Base-by-base conservation (phyloP, 352 stramenopile genomes). In the Globisporangium okanoganense region DNA sequence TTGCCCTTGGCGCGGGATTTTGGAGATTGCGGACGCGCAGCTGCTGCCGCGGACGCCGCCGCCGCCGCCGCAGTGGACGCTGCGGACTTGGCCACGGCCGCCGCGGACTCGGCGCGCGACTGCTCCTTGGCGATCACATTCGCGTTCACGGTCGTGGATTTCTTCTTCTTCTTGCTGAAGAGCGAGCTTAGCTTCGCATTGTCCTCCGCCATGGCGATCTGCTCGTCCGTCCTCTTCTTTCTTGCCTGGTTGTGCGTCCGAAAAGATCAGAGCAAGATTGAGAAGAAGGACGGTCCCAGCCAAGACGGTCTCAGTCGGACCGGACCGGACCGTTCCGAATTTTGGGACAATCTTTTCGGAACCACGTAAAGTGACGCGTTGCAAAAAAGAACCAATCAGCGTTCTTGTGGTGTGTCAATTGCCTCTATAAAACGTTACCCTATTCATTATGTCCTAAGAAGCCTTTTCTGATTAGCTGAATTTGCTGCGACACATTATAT, bases 151-250 rank as follows among this genome's bases (percentile, higher is more conserved):
- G 76, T 86, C 24, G 74, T 88, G 50, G 73, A 84, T 56, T 90
- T 93, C 78, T 93, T 93, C 72, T 87, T 89, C 76, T 90, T 91
- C 70, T 85, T 85, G 60, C 68, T 71, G 65, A 93, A 93, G 56
- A 93, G 69, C 61, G 80, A 91, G 70, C 82, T 88, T 62, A 93
- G 79, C 73, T 93, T 93, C 36, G 71, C 70, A 72, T 75, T 87
- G 62, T 84, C 61, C 24, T 66, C 61, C 13, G 52, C 61, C 61
- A 61, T 61, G 22, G 14, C 43, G 14, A 24, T 53, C 47, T n/a
- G 13, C 7, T 41, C 7, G 38, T 44, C 38, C 16, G 4, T n/a
- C n/a, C n/a, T n/a, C n/a, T n/a, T n/a, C 25, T 38, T 35, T 53
- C 16, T 8, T 31, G 47, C 47, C 35, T 41, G 35, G 35, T 14